Evolutionary conservation across 495 filamentous ascomycete species (phyloP).

Genomic region (Penicillium angulare): DNA sequence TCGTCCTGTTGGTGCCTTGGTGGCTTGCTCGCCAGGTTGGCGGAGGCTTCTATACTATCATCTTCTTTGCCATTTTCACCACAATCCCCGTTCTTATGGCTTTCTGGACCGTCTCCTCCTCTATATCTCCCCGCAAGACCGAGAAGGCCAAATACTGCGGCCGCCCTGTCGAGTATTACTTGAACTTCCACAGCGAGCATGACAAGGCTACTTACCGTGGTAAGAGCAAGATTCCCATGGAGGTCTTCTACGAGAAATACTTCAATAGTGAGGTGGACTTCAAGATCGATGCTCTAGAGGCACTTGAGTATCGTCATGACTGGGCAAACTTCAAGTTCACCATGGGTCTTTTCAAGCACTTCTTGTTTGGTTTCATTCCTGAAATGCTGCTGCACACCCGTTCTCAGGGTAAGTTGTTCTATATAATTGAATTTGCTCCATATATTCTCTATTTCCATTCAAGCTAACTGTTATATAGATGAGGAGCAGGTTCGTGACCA

Average conservation of each 20-base stretch:
- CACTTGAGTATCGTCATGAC: constrained; percentile 81
- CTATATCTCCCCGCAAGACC: constrained; percentile 59
- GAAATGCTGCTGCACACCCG: constrained; percentile 67
- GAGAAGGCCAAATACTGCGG: constrained; percentile 63
- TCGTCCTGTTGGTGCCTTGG: constrained; percentile 49
- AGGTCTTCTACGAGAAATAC: constrained; percentile 89
- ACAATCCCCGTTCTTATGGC: constrained; percentile 55
- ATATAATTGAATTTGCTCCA: too few relatives aligned
- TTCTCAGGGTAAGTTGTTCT: constrained; percentile 56
- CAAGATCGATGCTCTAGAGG: constrained; percentile 77
- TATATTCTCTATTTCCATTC: too few relatives aligned
- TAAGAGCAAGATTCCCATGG: constrained; percentile 76
- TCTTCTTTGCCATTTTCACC: constrained; percentile 58
- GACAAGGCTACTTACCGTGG: constrained; percentile 73
- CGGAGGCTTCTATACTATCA: constrained; percentile 55
- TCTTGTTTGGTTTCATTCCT: constrained; percentile 66
- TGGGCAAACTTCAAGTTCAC: constrained; percentile 79
- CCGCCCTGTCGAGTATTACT: constrained; percentile 78
- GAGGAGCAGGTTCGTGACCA: constrained; percentile 76
- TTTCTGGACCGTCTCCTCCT: constrained; percentile 59
- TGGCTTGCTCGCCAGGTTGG: constrained; percentile 54
- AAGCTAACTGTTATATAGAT: constrained; percentile 45
- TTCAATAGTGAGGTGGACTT: constrained; percentile 83
- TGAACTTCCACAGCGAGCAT: constrained; percentile 74
- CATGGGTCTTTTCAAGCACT: constrained; percentile 61